Conservation (phyloP, 116 monocot species). For the Cymodocea nodosa region DNA sequence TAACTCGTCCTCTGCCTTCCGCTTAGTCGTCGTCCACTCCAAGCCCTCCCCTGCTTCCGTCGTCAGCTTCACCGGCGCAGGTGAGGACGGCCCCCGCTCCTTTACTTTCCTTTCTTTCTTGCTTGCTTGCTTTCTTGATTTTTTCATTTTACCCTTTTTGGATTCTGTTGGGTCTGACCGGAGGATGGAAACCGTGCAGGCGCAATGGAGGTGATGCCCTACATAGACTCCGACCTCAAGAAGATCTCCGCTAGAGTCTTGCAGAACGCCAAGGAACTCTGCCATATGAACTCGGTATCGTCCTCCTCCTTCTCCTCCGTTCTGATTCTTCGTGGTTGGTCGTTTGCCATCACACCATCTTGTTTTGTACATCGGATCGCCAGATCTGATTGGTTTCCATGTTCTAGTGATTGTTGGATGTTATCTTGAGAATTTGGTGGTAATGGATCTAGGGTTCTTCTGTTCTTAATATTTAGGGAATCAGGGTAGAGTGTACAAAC, state of each 20-base stretch:
- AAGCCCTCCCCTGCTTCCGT: constrained; percentile 50
- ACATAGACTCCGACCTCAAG: constrained; percentile 44
- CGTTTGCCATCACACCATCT: no score
- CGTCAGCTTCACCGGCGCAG: constrained; percentile 51
- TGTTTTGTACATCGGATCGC: no score
- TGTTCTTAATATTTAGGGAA: no score
- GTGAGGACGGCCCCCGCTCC: constrained; percentile 5
- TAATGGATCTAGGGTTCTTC: no score
- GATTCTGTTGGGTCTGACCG: neutral
- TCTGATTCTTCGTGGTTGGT: no score
- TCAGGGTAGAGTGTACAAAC: no score
- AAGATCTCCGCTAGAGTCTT: constrained; percentile 25
- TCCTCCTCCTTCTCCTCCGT: neutral
- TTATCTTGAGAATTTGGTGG: neutral
- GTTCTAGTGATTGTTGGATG: neutral
- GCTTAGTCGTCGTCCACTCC: constrained; percentile 63
- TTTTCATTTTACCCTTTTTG: neutral
- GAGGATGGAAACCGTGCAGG: constrained; percentile 12
- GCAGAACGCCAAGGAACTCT: constrained; percentile 39
- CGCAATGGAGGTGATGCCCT: constrained; percentile 36
- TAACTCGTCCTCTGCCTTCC: constrained; percentile 18
- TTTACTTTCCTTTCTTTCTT: neutral
- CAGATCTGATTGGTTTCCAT: no score
- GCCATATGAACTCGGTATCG: constrained; percentile 23
- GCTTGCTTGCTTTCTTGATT: no score